These are phyloP conservation scores for Penicillium lividum DNA, from an alignment of 495 filamentous ascomycete species.

Conservation along the genomic window DNA sequence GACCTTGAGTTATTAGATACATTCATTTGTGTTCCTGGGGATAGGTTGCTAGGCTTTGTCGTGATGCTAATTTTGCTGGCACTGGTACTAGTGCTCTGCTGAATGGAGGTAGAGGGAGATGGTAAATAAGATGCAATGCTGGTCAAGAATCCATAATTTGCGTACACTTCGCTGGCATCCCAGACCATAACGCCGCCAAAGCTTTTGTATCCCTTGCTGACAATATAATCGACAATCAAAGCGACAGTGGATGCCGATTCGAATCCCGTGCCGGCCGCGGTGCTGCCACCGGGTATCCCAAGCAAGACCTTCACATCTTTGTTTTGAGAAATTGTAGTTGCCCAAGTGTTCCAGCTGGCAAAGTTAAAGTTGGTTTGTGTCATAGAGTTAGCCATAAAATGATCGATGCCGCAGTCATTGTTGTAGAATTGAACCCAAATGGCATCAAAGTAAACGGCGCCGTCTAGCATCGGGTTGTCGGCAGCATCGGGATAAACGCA, in stretches of 20 bases:
- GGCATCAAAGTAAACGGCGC: slow-evolving; percentile 58
- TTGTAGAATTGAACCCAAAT: slow-evolving; percentile 76
- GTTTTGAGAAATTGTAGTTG: slow-evolving; percentile 60
- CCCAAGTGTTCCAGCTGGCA: slow-evolving; percentile 70
- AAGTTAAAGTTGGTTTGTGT: slow-evolving; percentile 67
- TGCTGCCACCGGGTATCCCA: not conserved
- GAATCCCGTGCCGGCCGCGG: not conserved
- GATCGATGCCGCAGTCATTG: slow-evolving; percentile 64
- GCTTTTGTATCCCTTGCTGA: not conserved
- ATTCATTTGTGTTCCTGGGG: not conserved
- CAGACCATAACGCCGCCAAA: not conserved
- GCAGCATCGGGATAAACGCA: slow-evolving; percentile 65
- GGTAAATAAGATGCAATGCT: not conserved
- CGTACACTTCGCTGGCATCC: not conserved
- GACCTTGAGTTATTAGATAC: not conserved
- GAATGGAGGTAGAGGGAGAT: not conserved
- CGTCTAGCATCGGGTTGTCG: slow-evolving; percentile 57
- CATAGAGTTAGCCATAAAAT: slow-evolving; percentile 42
- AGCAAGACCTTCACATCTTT: slow-evolving; percentile 56
- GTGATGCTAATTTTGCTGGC: not conserved
- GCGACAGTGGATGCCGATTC: not conserved
- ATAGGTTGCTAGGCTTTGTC: not conserved
- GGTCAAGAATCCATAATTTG: not conserved
- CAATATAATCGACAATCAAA: not conserved
- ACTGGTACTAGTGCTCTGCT: not conserved